Base-by-base conservation (phyloP, 805 yeast species). In the Hermanozyma aechmeae region DNA sequence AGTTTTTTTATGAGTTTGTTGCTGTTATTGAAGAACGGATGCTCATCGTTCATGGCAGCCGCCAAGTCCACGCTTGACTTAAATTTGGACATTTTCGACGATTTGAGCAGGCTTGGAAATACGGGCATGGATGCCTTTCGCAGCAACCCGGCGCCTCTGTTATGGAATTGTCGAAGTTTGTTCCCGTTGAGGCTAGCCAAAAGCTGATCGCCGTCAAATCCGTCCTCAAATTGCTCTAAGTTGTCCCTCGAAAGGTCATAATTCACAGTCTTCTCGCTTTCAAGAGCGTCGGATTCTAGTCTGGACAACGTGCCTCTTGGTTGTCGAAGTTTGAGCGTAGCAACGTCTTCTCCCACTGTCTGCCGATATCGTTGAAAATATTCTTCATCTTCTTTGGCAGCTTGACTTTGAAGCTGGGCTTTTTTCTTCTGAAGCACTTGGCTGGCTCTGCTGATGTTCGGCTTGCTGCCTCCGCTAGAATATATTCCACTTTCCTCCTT, bases 241-340 rank as follows among this genome's bases (percentile, higher is more conserved):
- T 59, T 65, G 31, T 60, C 65, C 22, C 50, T 36, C 5, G 54
- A 52, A 32, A 55, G 58, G 31, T 59, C 63, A 31, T 53, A 57
- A 29, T 56, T 50, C 14, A 58, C 38, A 5, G 61, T 53, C 26
- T 37, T 42, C n/a, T 60, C 65, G 32, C 50, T 50, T 12, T 58
- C 58, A 18, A 53, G 23, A 24, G 39, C 43, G 26, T 51, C 56
- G 13, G 37, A 18, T 13, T 30, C 34, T 24, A 42, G 22, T 22
- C 34, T 31, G 20, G 37, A 20, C 13, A 19, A 25, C n/a, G 27
- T 31, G 16, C 33, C 29, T 21, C 27, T 35, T 5, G 29, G 13
- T 11, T 18, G 21, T 25, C 46, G 46, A 14, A 55, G 32, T 26
- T 47, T 55, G 20, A 60, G 39, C 1, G 64, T 58, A 13, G 40